Conservation (phyloP, 495 filamentous ascomycete genomes). For the Platismatia glauca region DNA sequence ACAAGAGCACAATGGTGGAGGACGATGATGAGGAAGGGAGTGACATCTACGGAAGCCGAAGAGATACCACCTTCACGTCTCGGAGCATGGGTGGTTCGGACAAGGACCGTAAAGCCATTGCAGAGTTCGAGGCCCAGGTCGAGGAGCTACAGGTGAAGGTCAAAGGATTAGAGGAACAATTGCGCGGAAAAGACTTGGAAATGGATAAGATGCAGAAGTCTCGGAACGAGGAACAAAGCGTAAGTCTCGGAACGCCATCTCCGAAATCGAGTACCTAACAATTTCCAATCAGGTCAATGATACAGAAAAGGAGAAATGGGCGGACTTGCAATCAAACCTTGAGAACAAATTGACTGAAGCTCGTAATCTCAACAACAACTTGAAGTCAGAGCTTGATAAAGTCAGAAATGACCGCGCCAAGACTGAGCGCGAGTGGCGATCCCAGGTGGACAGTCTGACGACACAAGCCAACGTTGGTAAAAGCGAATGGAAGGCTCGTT, state of each 20-base stretch:
- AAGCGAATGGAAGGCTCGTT: slow-evolving; percentile 42
- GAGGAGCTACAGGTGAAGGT: slow-evolving; percentile 62
- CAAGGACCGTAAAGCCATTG: slow-evolving; percentile 55
- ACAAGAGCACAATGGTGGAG: slow-evolving; percentile 97
- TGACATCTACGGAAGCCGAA: slow-evolving; percentile 59
- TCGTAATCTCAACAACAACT: slow-evolving; percentile 62
- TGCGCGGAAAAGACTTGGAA: slow-evolving; percentile 52
- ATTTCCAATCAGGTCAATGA: slow-evolving; percentile 29
- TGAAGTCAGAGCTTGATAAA: slow-evolving; percentile 69
- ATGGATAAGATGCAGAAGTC: slow-evolving; percentile 37
- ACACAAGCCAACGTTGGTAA: slow-evolving; percentile 29
- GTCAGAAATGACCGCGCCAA: slow-evolving; percentile 57
- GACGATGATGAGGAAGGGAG: slow-evolving; percentile 65
- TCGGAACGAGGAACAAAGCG: slow-evolving; percentile 38
- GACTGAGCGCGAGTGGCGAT: slow-evolving; percentile 53
- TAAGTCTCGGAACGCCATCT: slow-evolving; percentile 24
- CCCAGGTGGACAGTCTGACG: slow-evolving; percentile 51
- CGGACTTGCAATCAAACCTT: slow-evolving; percentile 59
- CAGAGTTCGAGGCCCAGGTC: slow-evolving; percentile 72
- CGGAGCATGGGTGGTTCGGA: slow-evolving; percentile 40
- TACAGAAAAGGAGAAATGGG: slow-evolving; percentile 58
- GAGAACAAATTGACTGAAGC: slow-evolving; percentile 73
- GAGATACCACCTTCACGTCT: slow-evolving; percentile 42
- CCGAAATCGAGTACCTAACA: slow-evolving; percentile 3
- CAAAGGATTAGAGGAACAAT: slow-evolving; percentile 53